Percentiles rank a stretch among this genome's conserved stretches.
Evolutionary conservation across 805 yeast species (phyloP).

Genomic region (Hanseniaspora guilliermondii): DNA sequence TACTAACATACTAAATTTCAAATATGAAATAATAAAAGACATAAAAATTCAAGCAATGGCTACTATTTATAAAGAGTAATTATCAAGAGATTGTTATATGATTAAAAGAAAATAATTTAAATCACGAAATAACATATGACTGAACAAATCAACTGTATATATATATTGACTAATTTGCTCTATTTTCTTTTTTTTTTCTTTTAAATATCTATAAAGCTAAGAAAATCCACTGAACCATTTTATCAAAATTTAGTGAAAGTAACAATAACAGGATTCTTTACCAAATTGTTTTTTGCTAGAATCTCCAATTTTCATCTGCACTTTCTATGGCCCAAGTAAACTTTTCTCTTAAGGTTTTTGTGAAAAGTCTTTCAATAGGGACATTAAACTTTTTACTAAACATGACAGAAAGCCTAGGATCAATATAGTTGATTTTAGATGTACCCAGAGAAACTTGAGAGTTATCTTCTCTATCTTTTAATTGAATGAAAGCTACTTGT

Average conservation of each 20-base stretch:
- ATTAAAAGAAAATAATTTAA: neutral
- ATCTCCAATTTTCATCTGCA: constrained; percentile 77
- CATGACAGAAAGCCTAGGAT: constrained; percentile 81
- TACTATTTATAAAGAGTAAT: neutral
- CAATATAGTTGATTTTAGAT: constrained; percentile 87
- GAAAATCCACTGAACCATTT: neutral
- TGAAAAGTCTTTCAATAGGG: constrained; percentile 83
- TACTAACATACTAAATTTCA: neutral
- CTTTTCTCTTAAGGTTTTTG: constrained; percentile 83
- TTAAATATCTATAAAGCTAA: no score
- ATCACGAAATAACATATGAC: no score
- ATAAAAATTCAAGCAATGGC: neutral
- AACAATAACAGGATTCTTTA: neutral
- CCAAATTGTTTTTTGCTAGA: constrained; percentile 29
- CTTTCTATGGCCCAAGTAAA: constrained; percentile 93
- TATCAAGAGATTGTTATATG: neutral
- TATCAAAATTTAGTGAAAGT: neutral
- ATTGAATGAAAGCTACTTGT: constrained; percentile 52
- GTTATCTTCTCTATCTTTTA: constrained; percentile 87
- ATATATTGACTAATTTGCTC: neutral
- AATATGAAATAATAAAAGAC: neutral
- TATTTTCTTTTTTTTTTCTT: neutral
- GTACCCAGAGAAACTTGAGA: constrained; percentile 88
- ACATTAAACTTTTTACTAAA: constrained; percentile 76
- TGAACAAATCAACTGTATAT: neutral